Conservation (phyloP, 352 stramenopile genomes). For the Pythium folliculosum region DNA sequence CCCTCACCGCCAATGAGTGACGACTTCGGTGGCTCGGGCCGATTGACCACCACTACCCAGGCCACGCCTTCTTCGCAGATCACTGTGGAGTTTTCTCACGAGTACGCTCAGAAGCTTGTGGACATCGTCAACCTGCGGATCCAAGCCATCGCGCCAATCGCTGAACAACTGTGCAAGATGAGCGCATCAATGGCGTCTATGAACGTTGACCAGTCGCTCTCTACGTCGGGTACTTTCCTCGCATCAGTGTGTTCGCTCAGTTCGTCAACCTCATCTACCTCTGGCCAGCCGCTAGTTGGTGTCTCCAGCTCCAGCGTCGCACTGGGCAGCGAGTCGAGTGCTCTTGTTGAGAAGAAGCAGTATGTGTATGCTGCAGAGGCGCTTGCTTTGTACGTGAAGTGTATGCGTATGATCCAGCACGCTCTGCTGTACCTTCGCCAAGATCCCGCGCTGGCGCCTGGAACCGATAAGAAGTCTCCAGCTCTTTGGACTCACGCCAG, state of each 20-base stretch:
- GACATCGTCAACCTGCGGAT: conserved; percentile 63
- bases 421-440: conserved; percentile 64
- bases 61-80: conserved; percentile 20
- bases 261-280: conserved; percentile 51
- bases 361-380: conserved; percentile 64
- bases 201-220: conserved; percentile 25
- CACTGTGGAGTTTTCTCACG: conserved; percentile 33
- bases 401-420: conserved; percentile 63
- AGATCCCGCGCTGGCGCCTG: conserved; percentile 31
- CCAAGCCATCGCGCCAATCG: conserved; percentile 64
- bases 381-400: conserved; percentile 71
- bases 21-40: not conserved
- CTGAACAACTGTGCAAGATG: conserved; percentile 63
- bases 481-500: conserved; percentile 46
- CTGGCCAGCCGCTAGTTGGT: conserved; percentile 34
- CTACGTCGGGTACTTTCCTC: conserved; percentile 38
- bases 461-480: conserved; percentile 16
- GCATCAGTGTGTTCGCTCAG: conserved; percentile 63
- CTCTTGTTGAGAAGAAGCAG: conserved; percentile 44
- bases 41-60: not conserved
- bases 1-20: not conserved
- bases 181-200: conserved; percentile 26
- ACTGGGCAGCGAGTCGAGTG: conserved; percentile 37
- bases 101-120: conserved; percentile 62
- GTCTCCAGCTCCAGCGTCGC: conserved; percentile 35